A percentile compares a stretch with the other conserved stretches of the same genome.
These are phyloP conservation scores for Noccaea caerulescens DNA, from an alignment of 345 rosid genomes.

Conservation along the genomic window DNA sequence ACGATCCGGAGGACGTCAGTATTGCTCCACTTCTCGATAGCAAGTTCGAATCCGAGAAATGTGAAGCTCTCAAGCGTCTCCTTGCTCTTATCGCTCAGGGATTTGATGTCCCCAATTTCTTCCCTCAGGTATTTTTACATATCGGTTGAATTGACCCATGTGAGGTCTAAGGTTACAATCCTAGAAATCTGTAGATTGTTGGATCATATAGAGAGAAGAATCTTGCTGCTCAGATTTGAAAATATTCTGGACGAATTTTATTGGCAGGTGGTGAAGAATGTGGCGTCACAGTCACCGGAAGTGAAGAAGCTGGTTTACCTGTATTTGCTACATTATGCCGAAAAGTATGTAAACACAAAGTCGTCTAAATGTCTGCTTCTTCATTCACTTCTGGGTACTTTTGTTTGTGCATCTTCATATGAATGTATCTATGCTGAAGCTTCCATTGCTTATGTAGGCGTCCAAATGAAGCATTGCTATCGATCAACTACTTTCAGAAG, in stretches of 20 bases:
- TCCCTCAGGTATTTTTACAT: constrained; percentile 70
- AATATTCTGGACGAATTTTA: constrained; percentile 5
- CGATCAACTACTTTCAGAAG: constrained; percentile 92
- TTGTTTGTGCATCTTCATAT: neutral
- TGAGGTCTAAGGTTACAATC: constrained; percentile 16
- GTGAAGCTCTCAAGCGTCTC: constrained; percentile 94
- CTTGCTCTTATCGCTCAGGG: constrained; percentile 97
- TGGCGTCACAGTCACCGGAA: constrained; percentile 91
- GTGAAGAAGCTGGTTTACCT: constrained; percentile 97
- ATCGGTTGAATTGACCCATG: neutral
- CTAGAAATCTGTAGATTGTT: neutral
- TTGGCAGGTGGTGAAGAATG: constrained; percentile 89
- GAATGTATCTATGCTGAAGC: constrained; percentile 16
- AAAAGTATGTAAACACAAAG: constrained; percentile 58
- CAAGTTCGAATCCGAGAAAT: constrained; percentile 92
- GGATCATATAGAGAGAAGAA: constrained; percentile 2
- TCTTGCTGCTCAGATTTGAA: neutral
- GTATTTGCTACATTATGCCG: constrained; percentile 93
- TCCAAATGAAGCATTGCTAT: constrained; percentile 93
- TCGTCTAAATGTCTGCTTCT: neutral
- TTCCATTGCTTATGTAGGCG: constrained; percentile 57
- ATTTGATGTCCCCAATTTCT: constrained; percentile 93
- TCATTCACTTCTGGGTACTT: neutral
- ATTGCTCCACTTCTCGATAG: constrained; percentile 85
- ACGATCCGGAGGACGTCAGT: constrained; percentile 92